Percentiles rank a stretch among this genome's conserved stretches.
Conservation (phyloP, 176 grass and related monocot genomes). For the Phoenix roebelenii region DNA sequence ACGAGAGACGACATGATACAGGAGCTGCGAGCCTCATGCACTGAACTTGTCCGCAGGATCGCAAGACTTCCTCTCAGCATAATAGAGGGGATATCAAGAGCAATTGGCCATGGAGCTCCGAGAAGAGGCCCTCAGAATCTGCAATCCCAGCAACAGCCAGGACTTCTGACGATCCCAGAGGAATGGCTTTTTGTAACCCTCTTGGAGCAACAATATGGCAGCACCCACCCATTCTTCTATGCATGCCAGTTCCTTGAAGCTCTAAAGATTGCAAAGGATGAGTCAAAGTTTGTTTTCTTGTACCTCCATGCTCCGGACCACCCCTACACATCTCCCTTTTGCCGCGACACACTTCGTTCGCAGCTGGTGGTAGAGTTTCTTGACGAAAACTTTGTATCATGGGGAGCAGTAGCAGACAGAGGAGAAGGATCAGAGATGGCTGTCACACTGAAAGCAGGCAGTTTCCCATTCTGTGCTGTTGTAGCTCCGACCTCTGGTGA, state of each 20-base stretch:
- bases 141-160: background rate
- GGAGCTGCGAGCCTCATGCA: constrained; percentile 28
- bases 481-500: constrained; percentile 34
- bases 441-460: constrained; percentile 29
- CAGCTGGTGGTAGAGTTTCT: constrained; percentile 64
- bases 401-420: constrained; percentile 30
- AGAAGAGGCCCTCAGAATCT: constrained; percentile 6
- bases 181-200: constrained; percentile 47
- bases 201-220: constrained; percentile 50
- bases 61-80: constrained; percentile 30
- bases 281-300: constrained; percentile 48
- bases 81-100: constrained; percentile 36
- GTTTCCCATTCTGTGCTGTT: constrained; percentile 67
- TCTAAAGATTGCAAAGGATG: constrained; percentile 31
- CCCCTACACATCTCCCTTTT: constrained; percentile 41
- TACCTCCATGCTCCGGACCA: constrained; percentile 50
- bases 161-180: constrained; percentile 21
- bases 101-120: constrained; percentile 27
- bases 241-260: constrained; percentile 46
- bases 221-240: constrained; percentile 63
- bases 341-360: constrained; percentile 48
- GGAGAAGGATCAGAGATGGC: constrained; percentile 38
- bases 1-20: constrained; percentile 9
- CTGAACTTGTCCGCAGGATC: constrained; percentile 32
- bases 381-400: constrained; percentile 60